Conservation (phyloP, 768 basidiomycete genomes). For the Lentinula boryana region DNA sequence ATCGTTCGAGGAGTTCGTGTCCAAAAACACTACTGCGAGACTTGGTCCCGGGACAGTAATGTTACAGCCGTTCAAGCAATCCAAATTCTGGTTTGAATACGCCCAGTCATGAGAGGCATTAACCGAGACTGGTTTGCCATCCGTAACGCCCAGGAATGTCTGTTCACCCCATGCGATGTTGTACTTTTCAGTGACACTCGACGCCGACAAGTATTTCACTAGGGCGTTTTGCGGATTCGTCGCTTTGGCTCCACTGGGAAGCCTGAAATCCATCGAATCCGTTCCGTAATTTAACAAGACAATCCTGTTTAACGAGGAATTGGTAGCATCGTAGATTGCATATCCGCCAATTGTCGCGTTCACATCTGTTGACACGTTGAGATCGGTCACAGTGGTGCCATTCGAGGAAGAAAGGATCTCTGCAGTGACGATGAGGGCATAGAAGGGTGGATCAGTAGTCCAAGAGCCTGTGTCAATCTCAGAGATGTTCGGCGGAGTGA, state of each 20-base stretch:
- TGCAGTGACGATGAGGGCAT: constrained; percentile 39
- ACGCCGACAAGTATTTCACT: constrained; percentile 44
- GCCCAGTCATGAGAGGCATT: constrained; percentile 24
- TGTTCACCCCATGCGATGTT: constrained; percentile 60
- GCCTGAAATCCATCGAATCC: constrained; percentile 32
- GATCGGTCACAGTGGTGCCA: constrained; percentile 39
- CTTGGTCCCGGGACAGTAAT: constrained; percentile 42
- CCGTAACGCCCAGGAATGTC: constrained; percentile 34
- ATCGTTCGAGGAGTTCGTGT: not conserved
- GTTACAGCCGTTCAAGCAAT: constrained; percentile 39
- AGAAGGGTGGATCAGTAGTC: constrained; percentile 45
- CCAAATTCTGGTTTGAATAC: constrained; percentile 26
- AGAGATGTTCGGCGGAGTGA: constrained; percentile 32
- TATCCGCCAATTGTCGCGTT: constrained; percentile 45
- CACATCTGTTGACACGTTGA: constrained; percentile 31
- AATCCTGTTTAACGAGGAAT: constrained; percentile 33
- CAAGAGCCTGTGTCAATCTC: constrained; percentile 32
- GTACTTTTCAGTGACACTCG: constrained; percentile 39
- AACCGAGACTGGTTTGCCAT: constrained; percentile 28
- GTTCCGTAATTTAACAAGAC: constrained; percentile 49
- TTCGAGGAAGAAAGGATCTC: constrained; percentile 36
- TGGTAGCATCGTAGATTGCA: constrained; percentile 50
- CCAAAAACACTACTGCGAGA: constrained; percentile 39
- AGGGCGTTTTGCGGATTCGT: constrained; percentile 21
- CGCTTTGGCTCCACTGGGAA: constrained; percentile 26